Conservation (phyloP, 345 rosid genomes). For the Melaleuca quinquenervia region DNA sequence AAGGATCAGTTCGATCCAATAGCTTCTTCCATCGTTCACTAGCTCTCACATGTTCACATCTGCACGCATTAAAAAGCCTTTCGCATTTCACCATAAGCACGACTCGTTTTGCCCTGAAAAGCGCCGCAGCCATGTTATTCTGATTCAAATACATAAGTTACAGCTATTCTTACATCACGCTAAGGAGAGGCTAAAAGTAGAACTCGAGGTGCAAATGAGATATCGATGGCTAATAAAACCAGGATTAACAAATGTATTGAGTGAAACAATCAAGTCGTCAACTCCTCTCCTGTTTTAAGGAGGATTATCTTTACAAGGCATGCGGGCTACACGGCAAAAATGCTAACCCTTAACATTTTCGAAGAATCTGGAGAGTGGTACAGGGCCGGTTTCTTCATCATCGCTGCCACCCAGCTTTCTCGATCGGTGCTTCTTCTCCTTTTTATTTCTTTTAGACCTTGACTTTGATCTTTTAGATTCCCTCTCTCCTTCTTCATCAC, state of each 20-base stretch:
- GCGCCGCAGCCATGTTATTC: background rate
- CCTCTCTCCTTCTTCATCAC: conserved; percentile 62
- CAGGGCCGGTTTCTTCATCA: conserved; percentile 59
- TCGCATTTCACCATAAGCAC: background rate
- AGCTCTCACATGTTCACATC: background rate
- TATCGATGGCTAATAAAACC: background rate
- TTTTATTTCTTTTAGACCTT: conserved; percentile 54
- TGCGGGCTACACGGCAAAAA: background rate
- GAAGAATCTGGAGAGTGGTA: conserved; percentile 88
- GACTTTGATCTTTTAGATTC: conserved; percentile 75
- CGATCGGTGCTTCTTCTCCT: conserved; percentile 65
- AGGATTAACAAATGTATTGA: background rate
- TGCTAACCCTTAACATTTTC: conserved; percentile 50
- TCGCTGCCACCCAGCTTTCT: conserved; percentile 39
- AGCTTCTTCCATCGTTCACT: background rate
- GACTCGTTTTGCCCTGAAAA: background rate
- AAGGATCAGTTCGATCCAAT: background rate
- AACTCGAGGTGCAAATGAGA: background rate
- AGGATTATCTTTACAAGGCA: background rate
- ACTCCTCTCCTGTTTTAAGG: background rate
- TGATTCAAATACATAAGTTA: background rate
- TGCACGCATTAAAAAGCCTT: background rate
- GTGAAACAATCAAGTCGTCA: background rate
- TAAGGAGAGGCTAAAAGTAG: background rate
- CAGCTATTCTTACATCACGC: background rate